Evolutionary conservation across 148 eudicot species (phyloP).

Genomic region (Drosera capensis): DNA sequence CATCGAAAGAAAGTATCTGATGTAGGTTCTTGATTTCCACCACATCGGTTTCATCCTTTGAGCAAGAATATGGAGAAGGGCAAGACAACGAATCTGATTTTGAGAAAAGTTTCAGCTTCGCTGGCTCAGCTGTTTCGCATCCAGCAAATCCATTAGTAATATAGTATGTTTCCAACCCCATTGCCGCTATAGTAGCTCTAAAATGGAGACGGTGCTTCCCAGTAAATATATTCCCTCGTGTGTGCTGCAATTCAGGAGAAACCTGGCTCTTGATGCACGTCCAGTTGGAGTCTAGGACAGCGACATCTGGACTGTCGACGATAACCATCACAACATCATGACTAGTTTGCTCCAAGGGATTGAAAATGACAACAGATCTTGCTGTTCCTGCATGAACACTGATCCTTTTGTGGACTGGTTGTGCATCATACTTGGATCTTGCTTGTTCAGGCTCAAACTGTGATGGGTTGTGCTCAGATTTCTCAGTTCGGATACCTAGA

Average conservation of each 20-base stretch:
- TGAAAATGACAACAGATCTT: slow-evolving; percentile 69
- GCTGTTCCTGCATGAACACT: slow-evolving; percentile 40
- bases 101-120: slow-evolving; percentile 35
- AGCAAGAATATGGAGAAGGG: slow-evolving; percentile 58
- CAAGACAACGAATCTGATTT: slow-evolving; percentile 34
- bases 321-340: slow-evolving; percentile 78
- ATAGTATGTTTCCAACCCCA: slow-evolving; percentile 84
- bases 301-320: slow-evolving; percentile 70
- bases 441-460: slow-evolving; percentile 70
- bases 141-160: slow-evolving; percentile 67
- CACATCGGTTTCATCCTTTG: slow-evolving; percentile 41
- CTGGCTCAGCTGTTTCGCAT: slow-evolving; percentile 65
- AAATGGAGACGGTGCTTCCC: slow-evolving; percentile 82
- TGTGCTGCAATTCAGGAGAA: slow-evolving; percentile 85
- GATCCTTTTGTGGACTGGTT: slow-evolving; percentile 54
- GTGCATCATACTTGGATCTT: slow-evolving; percentile 70
- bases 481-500: slow-evolving; percentile 72
- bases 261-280: slow-evolving; percentile 87
- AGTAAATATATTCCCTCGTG: slow-evolving; percentile 41
- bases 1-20: slow-evolving; percentile 47
- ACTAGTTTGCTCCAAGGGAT: slow-evolving; percentile 80
- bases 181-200: slow-evolving; percentile 76
- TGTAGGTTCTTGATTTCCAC: slow-evolving; percentile 44
- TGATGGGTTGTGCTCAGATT: slow-evolving; percentile 59
- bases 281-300: slow-evolving; percentile 87